These are phyloP conservation scores for Fraxinus quadrangulata DNA, from an alignment of 257 asterid genomes.

Conservation along the genomic window DNA sequence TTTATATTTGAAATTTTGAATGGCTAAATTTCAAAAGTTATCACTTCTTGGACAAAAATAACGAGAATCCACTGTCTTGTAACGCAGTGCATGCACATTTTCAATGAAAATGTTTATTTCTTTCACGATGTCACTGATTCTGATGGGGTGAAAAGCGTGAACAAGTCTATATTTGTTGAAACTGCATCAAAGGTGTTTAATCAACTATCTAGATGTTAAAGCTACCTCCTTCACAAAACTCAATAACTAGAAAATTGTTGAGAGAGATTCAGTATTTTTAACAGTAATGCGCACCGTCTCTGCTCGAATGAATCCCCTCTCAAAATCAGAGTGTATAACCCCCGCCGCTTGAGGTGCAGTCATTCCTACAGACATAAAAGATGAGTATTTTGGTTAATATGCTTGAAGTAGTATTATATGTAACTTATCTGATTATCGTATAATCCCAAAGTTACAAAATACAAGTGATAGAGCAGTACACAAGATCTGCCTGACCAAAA, in stretches of 20 bases:
- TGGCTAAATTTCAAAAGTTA: not conserved
- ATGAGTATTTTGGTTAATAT: slow-evolving; percentile 1
- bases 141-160: not conserved
- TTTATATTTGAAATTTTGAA: not conserved
- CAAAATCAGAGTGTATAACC: slow-evolving; percentile 95
- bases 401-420: slow-evolving; percentile 17
- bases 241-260: not conserved
- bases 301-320: slow-evolving; percentile 98
- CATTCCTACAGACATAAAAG: slow-evolving; percentile 61
- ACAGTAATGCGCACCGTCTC: slow-evolving; percentile 68
- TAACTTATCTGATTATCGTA: slow-evolving; percentile 15
- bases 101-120: not conserved
- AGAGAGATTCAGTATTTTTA: slow-evolving; percentile 21
- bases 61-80: not conserved
- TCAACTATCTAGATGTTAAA: slow-evolving; percentile 6
- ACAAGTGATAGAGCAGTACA: slow-evolving; percentile 14
- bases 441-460: slow-evolving; percentile 4
- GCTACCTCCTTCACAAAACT: slow-evolving; percentile 16
- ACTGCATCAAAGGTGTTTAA: not conserved
- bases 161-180: not conserved
- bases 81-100: not conserved
- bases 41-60: not conserved
- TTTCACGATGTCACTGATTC: not conserved
- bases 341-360: slow-evolving; percentile 99
- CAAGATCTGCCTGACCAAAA: slow-evolving; percentile 14